phyloP scores from a whole-genome alignment of 768 basidiomycete genomes.

The Leucosporidium scottii region DNA sequence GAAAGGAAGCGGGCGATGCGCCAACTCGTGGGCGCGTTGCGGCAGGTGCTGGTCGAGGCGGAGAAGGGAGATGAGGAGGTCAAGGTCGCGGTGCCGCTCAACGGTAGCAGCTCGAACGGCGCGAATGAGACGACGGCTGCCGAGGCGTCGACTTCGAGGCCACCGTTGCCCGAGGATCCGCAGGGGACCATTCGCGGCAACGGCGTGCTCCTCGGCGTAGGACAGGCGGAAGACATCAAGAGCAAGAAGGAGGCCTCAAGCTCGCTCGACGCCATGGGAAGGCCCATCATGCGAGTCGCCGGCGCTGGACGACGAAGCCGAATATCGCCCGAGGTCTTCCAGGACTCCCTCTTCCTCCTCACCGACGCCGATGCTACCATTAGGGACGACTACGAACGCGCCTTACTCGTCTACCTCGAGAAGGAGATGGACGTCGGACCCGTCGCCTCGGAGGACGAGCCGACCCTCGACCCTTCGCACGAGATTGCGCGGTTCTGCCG shows the following conservation, averaged over 20 bases:
- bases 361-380: slow-evolving; percentile 8
- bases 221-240: neutral
- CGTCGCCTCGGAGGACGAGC: neutral
- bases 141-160: neutral
- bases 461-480: neutral
- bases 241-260: slow-evolving; percentile 14
- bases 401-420: slow-evolving; percentile 6
- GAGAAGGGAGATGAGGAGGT: neutral
- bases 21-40: slow-evolving; percentile 11
- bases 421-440: neutral
- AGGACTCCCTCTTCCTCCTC: slow-evolving; percentile 25
- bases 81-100: neutral
- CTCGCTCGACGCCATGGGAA: neutral
- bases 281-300: neutral
- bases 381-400: slow-evolving; percentile 8
- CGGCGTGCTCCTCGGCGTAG: slow-evolving; percentile 3
- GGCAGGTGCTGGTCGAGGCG: slow-evolving; percentile 15
- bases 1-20: slow-evolving; percentile 3
- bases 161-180: neutral
- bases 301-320: slow-evolving; percentile 6
- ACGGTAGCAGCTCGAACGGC: neutral
- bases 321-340: slow-evolving; percentile 12
- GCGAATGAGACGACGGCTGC: neutral
- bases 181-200: neutral
- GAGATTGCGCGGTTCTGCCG: slow-evolving; percentile 7